phyloP scores from a whole-genome alignment of 2,329 filamentous ascomycete species.

The Pestalotiopsis sp. region DNA sequence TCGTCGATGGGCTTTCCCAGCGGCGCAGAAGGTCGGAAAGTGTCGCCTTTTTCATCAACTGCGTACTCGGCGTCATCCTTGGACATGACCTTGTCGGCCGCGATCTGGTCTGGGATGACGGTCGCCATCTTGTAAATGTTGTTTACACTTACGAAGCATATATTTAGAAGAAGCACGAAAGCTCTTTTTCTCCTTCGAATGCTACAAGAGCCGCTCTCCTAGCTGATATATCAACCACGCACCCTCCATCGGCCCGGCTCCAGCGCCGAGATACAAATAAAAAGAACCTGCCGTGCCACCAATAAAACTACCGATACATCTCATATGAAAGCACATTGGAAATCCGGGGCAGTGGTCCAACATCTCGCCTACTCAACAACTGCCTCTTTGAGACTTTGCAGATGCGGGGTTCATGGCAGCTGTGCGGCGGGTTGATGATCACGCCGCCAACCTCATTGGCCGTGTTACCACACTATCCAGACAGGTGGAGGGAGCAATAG shows the following conservation, averaged over 20 bases:
- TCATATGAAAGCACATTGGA: neutral
- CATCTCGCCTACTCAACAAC: constrained; percentile 2
- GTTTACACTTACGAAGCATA: neutral
- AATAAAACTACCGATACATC: neutral
- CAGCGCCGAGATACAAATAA: neutral
- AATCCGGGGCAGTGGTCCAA: constrained; percentile 5
- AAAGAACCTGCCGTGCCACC: neutral
- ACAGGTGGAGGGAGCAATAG: neutral
- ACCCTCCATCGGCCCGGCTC: neutral
- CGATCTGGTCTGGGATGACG: constrained; percentile 18
- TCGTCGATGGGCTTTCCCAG: constrained; percentile 24
- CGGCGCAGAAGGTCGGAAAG: constrained; percentile 18
- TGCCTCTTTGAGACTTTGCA: constrained; percentile 6
- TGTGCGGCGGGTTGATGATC: neutral
- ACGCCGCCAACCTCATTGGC: neutral
- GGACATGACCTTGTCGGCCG: constrained; percentile 14
- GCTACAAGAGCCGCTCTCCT: too few relatives aligned
- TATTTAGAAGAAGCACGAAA: neutral
- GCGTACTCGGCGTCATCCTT: constrained; percentile 19
- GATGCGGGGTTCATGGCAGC: constrained; percentile 5
- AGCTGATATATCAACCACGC: neutral
- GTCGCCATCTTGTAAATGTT: constrained; percentile 22
- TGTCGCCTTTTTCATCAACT: constrained; percentile 14
- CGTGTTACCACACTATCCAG: neutral
- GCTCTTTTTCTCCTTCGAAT: too few relatives aligned